A percentile compares a stretch with the other conserved stretches of the same genome.
These are phyloP conservation scores for Marchantia paleacea DNA, from an alignment of 225 moss, liverwort and hornwort species.

Conservation along the genomic window DNA sequence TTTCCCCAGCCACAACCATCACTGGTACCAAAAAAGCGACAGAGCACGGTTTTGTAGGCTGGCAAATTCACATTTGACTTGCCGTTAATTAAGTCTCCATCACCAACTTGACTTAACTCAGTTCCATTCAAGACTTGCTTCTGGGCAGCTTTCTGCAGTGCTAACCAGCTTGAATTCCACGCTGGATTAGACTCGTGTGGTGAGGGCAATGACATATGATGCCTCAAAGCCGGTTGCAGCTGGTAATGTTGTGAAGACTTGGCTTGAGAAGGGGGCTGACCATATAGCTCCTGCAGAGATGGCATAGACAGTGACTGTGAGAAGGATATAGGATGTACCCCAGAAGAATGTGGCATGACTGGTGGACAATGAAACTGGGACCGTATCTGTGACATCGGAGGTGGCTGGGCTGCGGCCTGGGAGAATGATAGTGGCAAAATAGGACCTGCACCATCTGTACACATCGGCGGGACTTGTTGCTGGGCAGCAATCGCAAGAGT, in stretches of 20 bases:
- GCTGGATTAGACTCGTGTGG: conserved; percentile 33
- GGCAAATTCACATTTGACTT: conserved; percentile 82
- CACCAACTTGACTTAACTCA: conserved; percentile 59
- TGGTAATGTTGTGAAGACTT: conserved; percentile 31
- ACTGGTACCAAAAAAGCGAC: conserved; percentile 77
- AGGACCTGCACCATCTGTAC: conserved; percentile 41
- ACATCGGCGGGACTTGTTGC: conserved; percentile 17
- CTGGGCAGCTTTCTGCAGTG: conserved; percentile 38
- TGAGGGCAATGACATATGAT: conserved; percentile 32
- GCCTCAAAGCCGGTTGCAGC: conserved; percentile 30
- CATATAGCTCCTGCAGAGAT: conserved; percentile 28
- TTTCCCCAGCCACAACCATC: conserved; percentile 86
- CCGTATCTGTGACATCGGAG: conserved; percentile 45
- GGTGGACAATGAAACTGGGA: conserved; percentile 49
- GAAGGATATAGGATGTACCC: conserved; percentile 33
- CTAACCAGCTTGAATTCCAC: conserved; percentile 34
- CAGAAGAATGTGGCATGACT: conserved; percentile 23
- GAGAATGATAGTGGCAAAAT: conserved; percentile 51
- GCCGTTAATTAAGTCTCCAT: conserved; percentile 52
- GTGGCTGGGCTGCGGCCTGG: conserved; percentile 62
- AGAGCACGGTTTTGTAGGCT: conserved; percentile 84
- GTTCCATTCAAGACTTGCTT: conserved; percentile 64
- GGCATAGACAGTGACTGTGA: conserved; percentile 47
- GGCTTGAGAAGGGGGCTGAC: conserved; percentile 20
- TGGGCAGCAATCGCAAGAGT: conserved; percentile 28